Evolutionary conservation across 2,329 filamentous ascomycete species (phyloP).

Genomic region (Monilinia fructicola): DNA sequence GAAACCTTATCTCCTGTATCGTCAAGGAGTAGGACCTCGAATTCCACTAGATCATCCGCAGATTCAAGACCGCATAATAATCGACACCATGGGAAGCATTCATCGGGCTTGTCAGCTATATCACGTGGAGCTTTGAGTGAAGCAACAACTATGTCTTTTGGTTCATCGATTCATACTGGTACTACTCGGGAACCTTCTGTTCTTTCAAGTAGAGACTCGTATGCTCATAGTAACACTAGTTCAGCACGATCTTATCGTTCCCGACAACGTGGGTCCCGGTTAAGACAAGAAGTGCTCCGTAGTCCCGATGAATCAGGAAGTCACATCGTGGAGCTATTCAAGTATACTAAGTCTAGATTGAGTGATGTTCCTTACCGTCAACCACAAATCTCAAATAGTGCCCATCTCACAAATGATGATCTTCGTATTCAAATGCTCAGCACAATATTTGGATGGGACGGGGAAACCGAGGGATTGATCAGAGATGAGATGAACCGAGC

Average conservation of each 20-base stretch:
- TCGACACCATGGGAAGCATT: conserved; percentile 37
- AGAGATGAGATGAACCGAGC: conserved; percentile 81
- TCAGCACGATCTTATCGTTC: conserved; percentile 44
- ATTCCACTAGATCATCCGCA: conserved; percentile 53
- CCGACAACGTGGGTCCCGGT: conserved; percentile 58
- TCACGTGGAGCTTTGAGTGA: conserved; percentile 57
- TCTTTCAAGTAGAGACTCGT: conserved; percentile 48
- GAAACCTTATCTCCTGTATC: conserved; percentile 41
- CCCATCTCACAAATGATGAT: conserved; percentile 70
- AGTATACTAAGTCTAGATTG: conserved; percentile 76
- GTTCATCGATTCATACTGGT: conserved; percentile 52
- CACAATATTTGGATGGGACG: conserved; percentile 93
- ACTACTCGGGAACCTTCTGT: conserved; percentile 37
- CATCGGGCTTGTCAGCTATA: conserved; percentile 45
- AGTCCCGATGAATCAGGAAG: conserved; percentile 70
- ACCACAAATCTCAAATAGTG: conserved; percentile 57
- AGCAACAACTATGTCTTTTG: conserved; percentile 67
- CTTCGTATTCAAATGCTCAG: conserved; percentile 87
- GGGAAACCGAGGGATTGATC: conserved; percentile 77
- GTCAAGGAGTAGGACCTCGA: conserved; percentile 41
- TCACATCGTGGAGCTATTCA: conserved; percentile 73
- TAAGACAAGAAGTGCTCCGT: conserved; percentile 76
- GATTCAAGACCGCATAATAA: conserved; percentile 50
- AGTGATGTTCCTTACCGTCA: conserved; percentile 81
- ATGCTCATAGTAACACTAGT: conserved; percentile 53